Evolutionary conservation across 306 rosid species (phyloP), one percentile per base, ranked within the genome.

Genomic region (Citrullus colocynthis): DNA sequence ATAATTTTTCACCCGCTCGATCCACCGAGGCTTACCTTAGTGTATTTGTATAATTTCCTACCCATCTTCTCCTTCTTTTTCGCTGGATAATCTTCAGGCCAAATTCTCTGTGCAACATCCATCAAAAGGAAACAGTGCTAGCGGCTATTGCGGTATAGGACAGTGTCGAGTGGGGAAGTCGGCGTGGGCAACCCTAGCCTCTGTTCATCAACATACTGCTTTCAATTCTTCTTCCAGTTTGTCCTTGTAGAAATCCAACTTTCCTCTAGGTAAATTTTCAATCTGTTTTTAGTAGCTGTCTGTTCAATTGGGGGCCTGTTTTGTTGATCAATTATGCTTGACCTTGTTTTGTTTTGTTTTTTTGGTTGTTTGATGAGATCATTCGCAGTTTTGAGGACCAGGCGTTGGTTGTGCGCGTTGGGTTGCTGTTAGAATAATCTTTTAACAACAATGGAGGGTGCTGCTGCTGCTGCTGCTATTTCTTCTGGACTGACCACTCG

Each of bases 401-500:
- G 78, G 83, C 67, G 56, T 55, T 84, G 84, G 85, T 78, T 75
- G 78, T 60, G 51, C 55, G 54, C 75, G 67, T 60, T 82, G 44
- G 67, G 69, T 83, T 56, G 83, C 52, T 12, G 80, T 44, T 80
- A 62, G 64, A 41, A 58, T 67, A 39, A 76, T 76, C 56, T 42
- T 45, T 41, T 28, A 62, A 62, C 10, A 30, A 37, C 42, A 32
- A 62, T 91, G 97, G 97, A 94, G 82, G 88, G 82, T 71, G 71
- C 90, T 82, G 34, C 65, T 45, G 74, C 65, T 45, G 74, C 89
- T 82, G 36, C 64, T 48, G 57, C 90, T 78, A 85, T 92, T 57
- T 82, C 91, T 10, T 77, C 90, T 71, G 98, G 88, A 82, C 78
- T 85, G 5, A 77, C 90, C 13, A 78, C 81, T 78, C 87, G 86